Percentiles rank a stretch among this genome's conserved stretches.
Evolutionary conservation across 2,329 filamentous ascomycete species (phyloP).

Genomic region (Periconia digitata): DNA sequence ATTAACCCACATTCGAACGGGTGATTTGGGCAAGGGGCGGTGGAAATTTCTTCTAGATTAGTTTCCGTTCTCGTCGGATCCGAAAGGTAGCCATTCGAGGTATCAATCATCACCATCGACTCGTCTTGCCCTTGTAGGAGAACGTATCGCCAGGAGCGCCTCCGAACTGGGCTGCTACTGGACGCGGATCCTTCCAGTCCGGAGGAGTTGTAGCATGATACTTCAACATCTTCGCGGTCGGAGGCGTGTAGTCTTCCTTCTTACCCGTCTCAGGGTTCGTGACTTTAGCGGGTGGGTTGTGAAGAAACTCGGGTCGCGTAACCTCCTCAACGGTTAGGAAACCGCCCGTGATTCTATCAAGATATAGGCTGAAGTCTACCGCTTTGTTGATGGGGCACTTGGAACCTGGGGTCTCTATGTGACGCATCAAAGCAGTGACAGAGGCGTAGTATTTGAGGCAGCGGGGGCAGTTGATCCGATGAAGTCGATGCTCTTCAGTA

Average conservation of each 20-base stretch:
- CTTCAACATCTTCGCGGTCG: slow-evolving; percentile 31
- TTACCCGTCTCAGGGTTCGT: slow-evolving; percentile 21
- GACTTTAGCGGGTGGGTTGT: slow-evolving; percentile 23
- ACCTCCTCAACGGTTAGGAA: slow-evolving; percentile 40
- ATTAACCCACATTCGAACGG: neutral
- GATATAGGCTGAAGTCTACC: slow-evolving; percentile 34
- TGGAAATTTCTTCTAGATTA: too few species aligned
- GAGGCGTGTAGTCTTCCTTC: slow-evolving; percentile 27
- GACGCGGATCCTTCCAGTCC: slow-evolving; percentile 31
- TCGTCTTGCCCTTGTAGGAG: slow-evolving; percentile 4
- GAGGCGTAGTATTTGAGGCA: slow-evolving; percentile 47
- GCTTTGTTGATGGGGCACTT: slow-evolving; percentile 40
- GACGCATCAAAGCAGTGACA: slow-evolving; percentile 40
- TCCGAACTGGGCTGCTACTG: slow-evolving; percentile 15
- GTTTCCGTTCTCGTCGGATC: too few species aligned
- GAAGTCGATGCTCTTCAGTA: slow-evolving; percentile 37
- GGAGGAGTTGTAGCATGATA: slow-evolving; percentile 33
- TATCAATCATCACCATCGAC: slow-evolving; percentile 16
- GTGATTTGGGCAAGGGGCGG: too few species aligned
- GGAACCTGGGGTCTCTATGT: slow-evolving; percentile 41
- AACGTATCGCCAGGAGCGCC: slow-evolving; percentile 5
- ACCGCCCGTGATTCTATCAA: slow-evolving; percentile 47
- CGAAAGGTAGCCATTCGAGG: too few species aligned
- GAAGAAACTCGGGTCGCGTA: slow-evolving; percentile 32
- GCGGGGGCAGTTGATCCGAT: slow-evolving; percentile 39